Conservation (phyloP, 2,329 filamentous ascomycete genomes). For the Aureobasidium sp. region DNA sequence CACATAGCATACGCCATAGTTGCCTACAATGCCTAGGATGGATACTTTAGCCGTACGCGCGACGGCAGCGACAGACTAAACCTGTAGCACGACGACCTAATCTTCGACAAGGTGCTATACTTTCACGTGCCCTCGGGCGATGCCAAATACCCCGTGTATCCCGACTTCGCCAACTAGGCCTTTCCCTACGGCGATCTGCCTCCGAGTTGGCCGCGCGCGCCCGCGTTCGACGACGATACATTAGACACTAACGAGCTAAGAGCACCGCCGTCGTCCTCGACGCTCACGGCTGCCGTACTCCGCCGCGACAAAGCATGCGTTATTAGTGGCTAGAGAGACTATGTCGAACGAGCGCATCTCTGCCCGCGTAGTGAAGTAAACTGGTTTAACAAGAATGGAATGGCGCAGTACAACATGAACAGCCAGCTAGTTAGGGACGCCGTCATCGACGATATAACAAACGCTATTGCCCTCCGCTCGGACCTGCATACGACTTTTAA, state of each 20-base stretch:
- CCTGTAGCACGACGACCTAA: constrained; percentile 1
- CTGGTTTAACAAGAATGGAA: constrained; percentile 14
- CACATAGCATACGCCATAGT: constrained; percentile 11
- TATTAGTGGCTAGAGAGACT: constrained; percentile 9
- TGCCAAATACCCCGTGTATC: constrained; percentile 14
- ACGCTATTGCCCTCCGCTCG: constrained; percentile 14
- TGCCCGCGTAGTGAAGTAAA: constrained; percentile 14
- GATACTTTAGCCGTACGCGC: constrained; percentile 10
- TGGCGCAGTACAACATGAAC: constrained; percentile 11
- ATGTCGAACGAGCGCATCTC: constrained; percentile 14
- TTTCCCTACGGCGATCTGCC: constrained; percentile 13
- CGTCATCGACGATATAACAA: constrained; percentile 10
- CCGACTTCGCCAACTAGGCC: constrained; percentile 11
- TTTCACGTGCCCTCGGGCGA: constrained; percentile 12
- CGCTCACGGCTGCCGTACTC: constrained; percentile 7
- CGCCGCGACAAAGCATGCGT: constrained; percentile 11
- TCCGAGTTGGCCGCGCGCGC: constrained; percentile 4
- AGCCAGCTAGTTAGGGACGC: background rate
- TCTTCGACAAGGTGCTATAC: background rate
- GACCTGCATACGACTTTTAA: constrained; percentile 15
- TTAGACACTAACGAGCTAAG: background rate
- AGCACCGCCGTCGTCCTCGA: constrained; percentile 9
- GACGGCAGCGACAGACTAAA: constrained; percentile 1
- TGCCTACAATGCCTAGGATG: constrained; percentile 14
- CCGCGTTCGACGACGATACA: background rate